Evolutionary conservation across 441 rosid genomes (phyloP), one percentile per base, ranked within the genome.

Genomic region (Dalechampia spathulata): DNA sequence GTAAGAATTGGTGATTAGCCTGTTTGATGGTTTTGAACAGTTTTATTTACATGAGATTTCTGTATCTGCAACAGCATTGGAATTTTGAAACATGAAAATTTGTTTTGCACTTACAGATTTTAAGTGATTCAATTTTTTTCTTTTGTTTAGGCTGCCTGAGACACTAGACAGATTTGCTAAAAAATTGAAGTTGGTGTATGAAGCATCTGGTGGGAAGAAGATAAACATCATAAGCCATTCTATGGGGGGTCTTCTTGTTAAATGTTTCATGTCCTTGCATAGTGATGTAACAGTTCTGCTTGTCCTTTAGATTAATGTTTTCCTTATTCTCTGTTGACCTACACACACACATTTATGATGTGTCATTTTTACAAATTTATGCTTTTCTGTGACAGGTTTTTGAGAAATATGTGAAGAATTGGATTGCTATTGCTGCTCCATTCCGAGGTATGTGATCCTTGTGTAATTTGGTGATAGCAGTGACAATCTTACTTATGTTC

Each of bases 361-460:
- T n/a, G n/a, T n/a, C n/a, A 30, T 30, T 30, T 8, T 7, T 15
- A 19, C 19, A 16, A 21, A 10, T 50, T 45, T 26, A 43, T 51
- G 16, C 40, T 20, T 55, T 13, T 66, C 21, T 46, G 20, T 63
- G 38, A 34, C 76, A 92, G 97, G 59, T 86, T 68, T 89, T 89
- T 17, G 85, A 85, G 75, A 89, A 89, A 72, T 92, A 86, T 68
- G 95, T 92, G 60, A 77, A 83, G 67, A 92, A 78, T 60, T 92
- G 99, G 99, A 83, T 92, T 64, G 92, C 99, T 13, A 86, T 92
- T 74, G 96, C 97, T 66, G 82, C 95, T 19, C 97, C 99, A 57
- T 92, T 92, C 63, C 83, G 63, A 37, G 99, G 99, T 82, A 64
- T 68, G 72, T 71, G 63, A 40, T 38, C 43, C 19, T 42, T 59